Conservation (phyloP, 78 protist genomes). For the Creolimax fragrantissima region DNA sequence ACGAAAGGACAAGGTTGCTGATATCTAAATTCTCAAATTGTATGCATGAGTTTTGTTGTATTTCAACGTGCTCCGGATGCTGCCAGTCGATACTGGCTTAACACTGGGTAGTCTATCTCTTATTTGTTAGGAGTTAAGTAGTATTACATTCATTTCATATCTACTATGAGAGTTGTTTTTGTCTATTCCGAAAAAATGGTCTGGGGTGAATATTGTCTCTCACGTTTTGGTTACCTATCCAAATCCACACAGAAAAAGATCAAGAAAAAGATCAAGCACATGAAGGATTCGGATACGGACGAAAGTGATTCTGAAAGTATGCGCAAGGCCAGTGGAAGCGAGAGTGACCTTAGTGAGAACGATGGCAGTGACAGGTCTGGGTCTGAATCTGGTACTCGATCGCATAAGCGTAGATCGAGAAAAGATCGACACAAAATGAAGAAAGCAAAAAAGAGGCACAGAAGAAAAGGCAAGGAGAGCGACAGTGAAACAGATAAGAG, state of each 20-base stretch:
- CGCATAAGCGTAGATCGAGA: neutral
- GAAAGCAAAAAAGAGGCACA: neutral
- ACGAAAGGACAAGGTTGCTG: too few relatives aligned
- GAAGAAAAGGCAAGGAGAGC: neutral
- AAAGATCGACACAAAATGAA: neutral
- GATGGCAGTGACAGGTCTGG: neutral
- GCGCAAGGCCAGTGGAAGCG: neutral
- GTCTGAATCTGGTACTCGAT: neutral
- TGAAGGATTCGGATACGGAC: neutral
- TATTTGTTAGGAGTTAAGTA: too few relatives aligned
- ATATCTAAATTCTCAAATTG: too few relatives aligned
- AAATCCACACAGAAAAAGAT: neutral
- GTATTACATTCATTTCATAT: too few relatives aligned
- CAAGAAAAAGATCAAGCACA: neutral
- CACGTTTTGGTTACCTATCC: neutral
- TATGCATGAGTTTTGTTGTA: too few relatives aligned
- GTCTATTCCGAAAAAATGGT: too few relatives aligned
- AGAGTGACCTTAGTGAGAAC: neutral
- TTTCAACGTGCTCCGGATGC: too few relatives aligned
- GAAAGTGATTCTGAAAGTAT: neutral
- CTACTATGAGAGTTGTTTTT: too few relatives aligned
- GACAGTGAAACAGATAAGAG: neutral
- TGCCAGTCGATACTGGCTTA: too few relatives aligned
- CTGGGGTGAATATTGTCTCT: too few relatives aligned
- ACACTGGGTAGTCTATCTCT: too few relatives aligned